Percentiles rank a stretch among this genome's conserved stretches.
Conservation (phyloP, 305 asterid genomes). For the Solanum chacoense region DNA sequence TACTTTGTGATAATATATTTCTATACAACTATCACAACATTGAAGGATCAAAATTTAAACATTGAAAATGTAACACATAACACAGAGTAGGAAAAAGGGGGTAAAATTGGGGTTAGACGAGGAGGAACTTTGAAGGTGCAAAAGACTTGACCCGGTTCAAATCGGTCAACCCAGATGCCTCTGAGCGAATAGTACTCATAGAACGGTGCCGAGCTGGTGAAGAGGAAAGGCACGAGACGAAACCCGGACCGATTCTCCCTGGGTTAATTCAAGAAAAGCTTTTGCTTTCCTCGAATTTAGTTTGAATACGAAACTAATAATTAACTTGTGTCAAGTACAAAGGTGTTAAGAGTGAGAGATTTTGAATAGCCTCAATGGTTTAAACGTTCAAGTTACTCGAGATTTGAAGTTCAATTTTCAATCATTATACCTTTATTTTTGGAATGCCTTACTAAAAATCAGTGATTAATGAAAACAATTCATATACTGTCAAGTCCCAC, state of each 20-base stretch:
- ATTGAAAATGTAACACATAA: not conserved
- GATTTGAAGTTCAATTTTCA: not conserved
- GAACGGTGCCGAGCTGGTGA: conserved; percentile 27
- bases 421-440: not conserved
- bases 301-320: not conserved
- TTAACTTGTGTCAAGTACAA: not conserved
- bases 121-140: conserved; percentile 59
- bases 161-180: conserved; percentile 41
- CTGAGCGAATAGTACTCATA: conserved; percentile 41
- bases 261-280: conserved; percentile 16
- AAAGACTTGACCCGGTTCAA: conserved; percentile 34
- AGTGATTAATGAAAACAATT: not conserved
- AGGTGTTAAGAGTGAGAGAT: not conserved
- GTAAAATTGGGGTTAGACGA: conserved; percentile 26
- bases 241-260: conserved; percentile 23
- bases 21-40: not conserved
- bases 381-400: not conserved
- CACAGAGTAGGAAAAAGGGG: not conserved
- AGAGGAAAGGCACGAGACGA: conserved; percentile 33
- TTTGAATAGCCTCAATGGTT: not conserved
- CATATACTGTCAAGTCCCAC: not conserved
- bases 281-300: conserved; percentile 14
- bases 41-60: not conserved
- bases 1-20: not conserved
- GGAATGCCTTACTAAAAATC: not conserved